phyloP scores from a whole-genome alignment of 1,284 basidiomycete species.

The Anthracocystis walkeri region DNA sequence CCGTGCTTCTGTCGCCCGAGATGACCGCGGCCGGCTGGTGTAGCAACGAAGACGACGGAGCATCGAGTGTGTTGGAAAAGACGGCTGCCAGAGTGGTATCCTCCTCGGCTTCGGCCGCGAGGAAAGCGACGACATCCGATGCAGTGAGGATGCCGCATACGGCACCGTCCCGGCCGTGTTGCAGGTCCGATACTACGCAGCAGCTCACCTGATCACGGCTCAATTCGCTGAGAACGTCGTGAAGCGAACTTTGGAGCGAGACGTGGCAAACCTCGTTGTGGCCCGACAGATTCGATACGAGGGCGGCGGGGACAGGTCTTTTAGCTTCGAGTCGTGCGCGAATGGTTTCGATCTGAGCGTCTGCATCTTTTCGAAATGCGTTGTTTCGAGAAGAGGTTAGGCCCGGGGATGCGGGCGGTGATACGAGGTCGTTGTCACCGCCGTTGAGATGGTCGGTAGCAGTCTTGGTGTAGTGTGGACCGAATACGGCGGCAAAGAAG shows the following conservation, averaged over 20 bases:
- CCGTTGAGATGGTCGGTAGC: not conserved
- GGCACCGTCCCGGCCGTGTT: slow-evolving; percentile 15
- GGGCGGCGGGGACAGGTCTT: slow-evolving; percentile 16
- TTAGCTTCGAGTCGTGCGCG: slow-evolving; percentile 15
- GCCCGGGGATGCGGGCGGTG: slow-evolving; percentile 39
- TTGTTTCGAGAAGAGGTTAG: not conserved
- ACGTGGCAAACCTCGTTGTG: slow-evolving; percentile 27
- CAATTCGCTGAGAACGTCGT: slow-evolving; percentile 19
- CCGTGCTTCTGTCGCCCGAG: slow-evolving; percentile 40
- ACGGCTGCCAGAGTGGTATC: slow-evolving; percentile 16
- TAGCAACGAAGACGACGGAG: slow-evolving; percentile 5
- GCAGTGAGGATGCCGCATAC: slow-evolving; percentile 44
- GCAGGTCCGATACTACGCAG: slow-evolving; percentile 25
- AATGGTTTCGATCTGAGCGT: slow-evolving; percentile 8
- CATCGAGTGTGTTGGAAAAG: slow-evolving; percentile 24
- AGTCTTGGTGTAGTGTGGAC: slow-evolving; percentile 16
- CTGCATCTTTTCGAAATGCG: not conserved
- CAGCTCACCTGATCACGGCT: slow-evolving; percentile 27
- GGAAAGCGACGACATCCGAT: slow-evolving; percentile 34
- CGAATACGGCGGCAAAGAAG: slow-evolving; percentile 43
- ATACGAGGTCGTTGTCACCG: slow-evolving; percentile 14
- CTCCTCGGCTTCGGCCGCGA: slow-evolving; percentile 29
- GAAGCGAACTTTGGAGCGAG: slow-evolving; percentile 20
- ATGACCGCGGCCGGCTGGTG: slow-evolving; percentile 38
- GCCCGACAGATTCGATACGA: slow-evolving; percentile 40